Percentiles rank a stretch among this genome's conserved stretches.
phyloP scores from a whole-genome alignment of 75 land plant species.

The Larix kaempferi region DNA sequence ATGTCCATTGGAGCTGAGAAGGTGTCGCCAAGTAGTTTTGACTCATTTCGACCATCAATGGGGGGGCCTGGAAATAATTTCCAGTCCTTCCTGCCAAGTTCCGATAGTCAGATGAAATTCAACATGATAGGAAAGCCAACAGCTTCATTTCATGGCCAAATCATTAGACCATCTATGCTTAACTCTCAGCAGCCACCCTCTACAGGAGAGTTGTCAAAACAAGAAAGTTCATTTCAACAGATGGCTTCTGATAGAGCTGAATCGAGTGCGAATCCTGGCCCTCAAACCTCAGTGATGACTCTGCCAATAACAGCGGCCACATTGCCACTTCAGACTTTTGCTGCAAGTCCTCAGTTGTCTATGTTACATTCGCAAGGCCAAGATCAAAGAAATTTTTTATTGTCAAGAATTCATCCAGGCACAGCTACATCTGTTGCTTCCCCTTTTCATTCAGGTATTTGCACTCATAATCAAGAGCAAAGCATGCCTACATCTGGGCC shows the following conservation, averaged over 20 bases:
- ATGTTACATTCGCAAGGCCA: constrained; percentile 1
- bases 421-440: neutral
- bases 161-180: neutral
- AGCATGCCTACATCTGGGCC: neutral
- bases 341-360: neutral
- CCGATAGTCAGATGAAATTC: constrained; percentile 1
- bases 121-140: neutral
- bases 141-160: neutral
- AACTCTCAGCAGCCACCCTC: constrained; percentile 7
- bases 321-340: neutral
- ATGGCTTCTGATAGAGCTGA: neutral
- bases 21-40: neutral
- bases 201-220: neutral
- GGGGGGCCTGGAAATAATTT: neutral
- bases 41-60: constrained; percentile 3
- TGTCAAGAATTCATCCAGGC: neutral
- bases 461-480: neutral
- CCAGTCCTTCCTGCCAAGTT: neutral
- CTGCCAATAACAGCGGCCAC: neutral
- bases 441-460: neutral
- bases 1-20: neutral
- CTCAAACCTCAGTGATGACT: neutral
- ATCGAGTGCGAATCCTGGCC: neutral
- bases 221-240: constrained; percentile 3
- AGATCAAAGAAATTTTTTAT: neutral